Conservation (phyloP, 2,329 filamentous ascomycete species). For the Penicillium sp. region DNA sequence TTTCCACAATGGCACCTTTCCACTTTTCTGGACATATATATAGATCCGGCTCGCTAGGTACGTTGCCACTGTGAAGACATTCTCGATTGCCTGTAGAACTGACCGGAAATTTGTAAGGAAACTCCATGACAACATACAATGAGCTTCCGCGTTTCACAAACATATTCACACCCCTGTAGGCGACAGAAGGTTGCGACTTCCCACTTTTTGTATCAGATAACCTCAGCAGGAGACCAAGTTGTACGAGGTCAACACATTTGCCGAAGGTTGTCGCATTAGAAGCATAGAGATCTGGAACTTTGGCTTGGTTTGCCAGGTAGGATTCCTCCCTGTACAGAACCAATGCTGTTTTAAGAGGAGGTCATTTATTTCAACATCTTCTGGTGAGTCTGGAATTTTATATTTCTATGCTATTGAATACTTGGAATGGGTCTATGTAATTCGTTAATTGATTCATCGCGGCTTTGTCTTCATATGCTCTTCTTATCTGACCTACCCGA, state of each 20-base stretch:
- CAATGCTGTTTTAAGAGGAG: background rate
- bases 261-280: background rate
- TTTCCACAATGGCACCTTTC: background rate
- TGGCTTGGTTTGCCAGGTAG: background rate
- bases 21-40: background rate
- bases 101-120: background rate
- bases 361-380: background rate
- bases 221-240: background rate
- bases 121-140: background rate
- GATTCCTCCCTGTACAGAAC: background rate
- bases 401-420: background rate
- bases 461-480: background rate
- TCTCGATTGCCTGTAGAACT: background rate
- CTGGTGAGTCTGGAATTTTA: too few relatives aligned
- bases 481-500: background rate
- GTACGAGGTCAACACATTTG: background rate
- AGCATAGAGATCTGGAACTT: background rate
- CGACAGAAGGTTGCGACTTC: too few relatives aligned
- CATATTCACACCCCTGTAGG: too few relatives aligned
- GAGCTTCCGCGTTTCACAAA: slow-evolving; percentile 28
- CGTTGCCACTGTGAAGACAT: background rate
- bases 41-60: background rate
- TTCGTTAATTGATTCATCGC: too few relatives aligned
- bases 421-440: background rate
- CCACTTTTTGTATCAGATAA: too few relatives aligned